A percentile compares a stretch with the other conserved stretches of the same genome.
phyloP scores from a whole-genome alignment of 2,329 filamentous ascomycete genomes.

The Aureobasidium namibiae region DNA sequence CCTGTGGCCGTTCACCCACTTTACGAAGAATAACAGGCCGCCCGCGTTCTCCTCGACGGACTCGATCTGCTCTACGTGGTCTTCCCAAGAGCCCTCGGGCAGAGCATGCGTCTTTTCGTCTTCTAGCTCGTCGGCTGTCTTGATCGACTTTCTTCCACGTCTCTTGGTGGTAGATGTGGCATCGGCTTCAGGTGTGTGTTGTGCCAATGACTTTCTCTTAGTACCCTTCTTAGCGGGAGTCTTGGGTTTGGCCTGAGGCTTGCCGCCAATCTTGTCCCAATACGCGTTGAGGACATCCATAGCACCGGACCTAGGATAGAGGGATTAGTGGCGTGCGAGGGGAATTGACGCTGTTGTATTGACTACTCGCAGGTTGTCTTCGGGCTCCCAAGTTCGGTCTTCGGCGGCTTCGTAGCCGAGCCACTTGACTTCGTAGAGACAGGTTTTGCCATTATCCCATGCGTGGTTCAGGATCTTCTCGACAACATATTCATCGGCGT shows the following conservation, averaged over 20 bases:
- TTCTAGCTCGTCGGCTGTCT: slow-evolving; percentile 33
- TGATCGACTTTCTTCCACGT: not conserved
- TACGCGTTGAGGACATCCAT: slow-evolving; percentile 56
- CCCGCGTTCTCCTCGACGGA: slow-evolving; percentile 50
- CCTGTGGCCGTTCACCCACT: slow-evolving; percentile 67
- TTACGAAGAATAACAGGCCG: slow-evolving; percentile 58
- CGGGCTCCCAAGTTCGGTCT: slow-evolving; percentile 73
- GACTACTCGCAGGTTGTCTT: slow-evolving; percentile 57
- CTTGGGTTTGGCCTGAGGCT: slow-evolving; percentile 30
- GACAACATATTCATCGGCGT: slow-evolving; percentile 52
- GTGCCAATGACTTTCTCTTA: slow-evolving; percentile 19
- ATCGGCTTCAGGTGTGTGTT: slow-evolving; percentile 13
- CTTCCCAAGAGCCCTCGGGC: slow-evolving; percentile 69
- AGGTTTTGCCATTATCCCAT: slow-evolving; percentile 45
- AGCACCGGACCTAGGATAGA: slow-evolving; percentile 26
- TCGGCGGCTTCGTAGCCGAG: slow-evolving; percentile 62
- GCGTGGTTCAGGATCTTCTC: slow-evolving; percentile 64
- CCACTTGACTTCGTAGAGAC: slow-evolving; percentile 71
- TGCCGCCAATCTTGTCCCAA: slow-evolving; percentile 51
- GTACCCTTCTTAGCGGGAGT: slow-evolving; percentile 20
- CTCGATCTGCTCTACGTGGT: slow-evolving; percentile 61
- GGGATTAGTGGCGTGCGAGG: not conserved
- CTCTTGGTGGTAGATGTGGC: slow-evolving; percentile 13
- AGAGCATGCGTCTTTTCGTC: slow-evolving; percentile 45
- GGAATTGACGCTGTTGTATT: not conserved